Conservation (phyloP, 2,329 filamentous ascomycete genomes). For the Arthrinium phaeospermum region DNA sequence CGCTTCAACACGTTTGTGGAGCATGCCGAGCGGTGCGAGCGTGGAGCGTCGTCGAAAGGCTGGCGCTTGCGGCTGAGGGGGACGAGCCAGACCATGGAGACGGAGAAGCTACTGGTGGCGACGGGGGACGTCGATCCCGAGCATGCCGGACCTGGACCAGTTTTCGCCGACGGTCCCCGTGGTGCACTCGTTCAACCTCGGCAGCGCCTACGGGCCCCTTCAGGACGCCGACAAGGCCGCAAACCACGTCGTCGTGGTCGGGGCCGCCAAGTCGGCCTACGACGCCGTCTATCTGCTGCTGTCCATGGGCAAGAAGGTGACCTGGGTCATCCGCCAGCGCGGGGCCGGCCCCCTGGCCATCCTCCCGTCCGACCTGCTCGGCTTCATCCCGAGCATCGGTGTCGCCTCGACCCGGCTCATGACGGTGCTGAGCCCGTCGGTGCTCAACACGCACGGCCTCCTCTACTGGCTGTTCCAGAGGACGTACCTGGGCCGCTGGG, state of each 20-base stretch:
- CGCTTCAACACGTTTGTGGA: slow-evolving; percentile 27
- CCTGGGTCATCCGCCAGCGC: slow-evolving; percentile 27
- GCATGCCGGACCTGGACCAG: slow-evolving; percentile 23
- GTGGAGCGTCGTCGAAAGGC: neutral
- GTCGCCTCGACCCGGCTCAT: slow-evolving; percentile 23
- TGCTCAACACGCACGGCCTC: slow-evolving; percentile 22
- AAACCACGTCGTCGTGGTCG: slow-evolving; percentile 19
- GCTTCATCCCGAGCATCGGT: slow-evolving; percentile 19
- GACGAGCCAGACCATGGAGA: slow-evolving; percentile 1
- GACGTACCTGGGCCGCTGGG: slow-evolving; percentile 21
- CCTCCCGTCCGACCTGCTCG: slow-evolving; percentile 24
- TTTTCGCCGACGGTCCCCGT: too few relatives aligned
- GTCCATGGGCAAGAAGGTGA: slow-evolving; percentile 26
- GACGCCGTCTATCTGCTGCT: slow-evolving; percentile 26
- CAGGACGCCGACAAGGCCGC: too few relatives aligned
- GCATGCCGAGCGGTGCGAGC: slow-evolving; percentile 21
- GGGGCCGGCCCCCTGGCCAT: slow-evolving; percentile 26
- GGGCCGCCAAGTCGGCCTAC: slow-evolving; percentile 28
- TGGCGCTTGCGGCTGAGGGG: slow-evolving; percentile 22
- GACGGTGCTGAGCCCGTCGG: slow-evolving; percentile 25
- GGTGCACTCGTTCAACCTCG: too few relatives aligned
- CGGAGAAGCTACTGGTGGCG: slow-evolving; percentile 35
- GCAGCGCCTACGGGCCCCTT: too few relatives aligned
- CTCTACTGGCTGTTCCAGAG: slow-evolving; percentile 22
- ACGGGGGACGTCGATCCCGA: slow-evolving; percentile 30